phyloP scores from a whole-genome alignment of 2,329 filamentous ascomycete genomes.

The Fusarium musae region DNA sequence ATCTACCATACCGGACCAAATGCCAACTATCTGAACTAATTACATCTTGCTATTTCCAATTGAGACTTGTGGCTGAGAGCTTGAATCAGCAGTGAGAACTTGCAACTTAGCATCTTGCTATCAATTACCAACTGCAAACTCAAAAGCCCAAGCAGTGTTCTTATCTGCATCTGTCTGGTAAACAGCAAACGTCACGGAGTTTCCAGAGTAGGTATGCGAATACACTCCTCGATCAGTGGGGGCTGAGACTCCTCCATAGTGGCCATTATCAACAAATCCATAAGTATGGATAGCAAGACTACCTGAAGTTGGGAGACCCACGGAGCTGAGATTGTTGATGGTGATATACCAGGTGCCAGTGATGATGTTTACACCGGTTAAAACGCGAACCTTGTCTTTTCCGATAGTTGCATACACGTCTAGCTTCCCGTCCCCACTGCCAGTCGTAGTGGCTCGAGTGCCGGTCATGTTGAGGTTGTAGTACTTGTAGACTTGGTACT shows the following conservation, averaged over 20 bases:
- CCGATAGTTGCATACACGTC: neutral
- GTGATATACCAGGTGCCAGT: neutral
- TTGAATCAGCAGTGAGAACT: too few species aligned
- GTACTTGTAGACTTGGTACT: conserved; percentile 1
- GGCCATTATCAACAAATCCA: neutral
- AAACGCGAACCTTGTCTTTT: neutral
- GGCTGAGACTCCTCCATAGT: neutral
- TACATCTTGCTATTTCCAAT: too few species aligned
- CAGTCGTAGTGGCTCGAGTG: neutral
- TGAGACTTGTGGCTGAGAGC: too few species aligned
- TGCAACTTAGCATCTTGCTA: too few species aligned
- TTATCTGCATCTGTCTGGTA: neutral
- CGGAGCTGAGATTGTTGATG: neutral
- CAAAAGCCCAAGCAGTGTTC: neutral
- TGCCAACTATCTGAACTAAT: too few species aligned
- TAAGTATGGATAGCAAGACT: neutral
- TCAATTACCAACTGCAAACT: neutral
- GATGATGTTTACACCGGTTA: neutral
- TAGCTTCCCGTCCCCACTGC: neutral
- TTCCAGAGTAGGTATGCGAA: neutral
- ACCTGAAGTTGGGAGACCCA: neutral
- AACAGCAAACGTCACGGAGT: neutral
- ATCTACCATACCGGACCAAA: too few species aligned
- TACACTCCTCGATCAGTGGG: neutral
- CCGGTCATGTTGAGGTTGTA: neutral